Evolutionary conservation across 2,329 filamentous ascomycete genomes (phyloP), one percentile per base, ranked within the genome.

Genomic region (Paraphaeosphaeria sporulosa): DNA sequence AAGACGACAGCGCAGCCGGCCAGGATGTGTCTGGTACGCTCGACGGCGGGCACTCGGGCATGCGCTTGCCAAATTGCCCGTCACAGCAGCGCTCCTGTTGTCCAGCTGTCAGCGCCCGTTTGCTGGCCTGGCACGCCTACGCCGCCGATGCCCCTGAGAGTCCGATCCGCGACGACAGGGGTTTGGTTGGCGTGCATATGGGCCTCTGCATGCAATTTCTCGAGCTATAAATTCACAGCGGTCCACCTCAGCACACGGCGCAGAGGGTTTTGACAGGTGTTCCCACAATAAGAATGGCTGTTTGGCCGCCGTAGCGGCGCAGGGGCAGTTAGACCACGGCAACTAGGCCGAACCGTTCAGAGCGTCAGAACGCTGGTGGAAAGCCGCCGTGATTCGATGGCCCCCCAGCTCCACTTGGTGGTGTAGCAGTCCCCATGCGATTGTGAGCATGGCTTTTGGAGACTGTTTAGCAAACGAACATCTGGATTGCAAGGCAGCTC

Each of bases 1-100:
- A 43, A 40, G 40, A 44, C 34, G 23, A 21, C 51, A n/a, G 36
- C 36, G 36, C 34, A 40, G 49, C 8, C 3, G 25, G n/a, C 21
- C 13, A 19, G 36, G 17, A 21, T 36, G 38, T 32, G 49, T 34
- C 32, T 19, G 30, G 30, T 32, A 32, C 7, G 9, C 1, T 23
- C 30, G 48, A 51, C 48, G 8, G 30, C 30, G 15, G 30, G 43
- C 25, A n/a, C 38, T 36, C 42, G 53, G 53, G 42, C 25, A 36
- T 46, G 42, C 21, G 42, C 19, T 34, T 48, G 54, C 40, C 54
- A 56, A 56, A 56, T 56, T 47, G 44, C 54, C 42, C 54, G 42
- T 46, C 54, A 40, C 54, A 47, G 44, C 54, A 19, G n/a, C 38
- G 43, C 34, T 42, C 27, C 23, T 40, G 19, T 19, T 38, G 48